phyloP scores from a whole-genome alignment of 2,329 filamentous ascomycete species.

The Colletotrichum sidae region DNA sequence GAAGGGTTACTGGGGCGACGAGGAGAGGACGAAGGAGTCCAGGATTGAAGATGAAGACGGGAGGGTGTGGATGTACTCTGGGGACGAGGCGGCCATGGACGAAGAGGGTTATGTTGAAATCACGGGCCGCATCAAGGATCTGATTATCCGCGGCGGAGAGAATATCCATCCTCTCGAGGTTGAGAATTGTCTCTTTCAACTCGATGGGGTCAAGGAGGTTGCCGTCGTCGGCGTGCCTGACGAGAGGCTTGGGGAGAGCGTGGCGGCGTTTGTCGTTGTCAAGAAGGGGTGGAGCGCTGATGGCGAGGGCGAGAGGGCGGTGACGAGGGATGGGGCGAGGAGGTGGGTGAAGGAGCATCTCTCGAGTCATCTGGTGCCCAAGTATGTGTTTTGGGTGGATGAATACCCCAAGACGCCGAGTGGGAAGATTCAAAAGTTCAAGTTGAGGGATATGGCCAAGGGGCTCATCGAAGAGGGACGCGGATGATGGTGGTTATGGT shows the following conservation, averaged over 20 bases:
- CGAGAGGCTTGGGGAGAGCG: constrained; percentile 84
- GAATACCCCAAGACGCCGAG: constrained; percentile 95
- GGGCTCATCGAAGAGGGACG: constrained; percentile 43
- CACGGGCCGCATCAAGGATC: constrained; percentile 91
- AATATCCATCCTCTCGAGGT: constrained; percentile 96
- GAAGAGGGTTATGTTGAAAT: constrained; percentile 86
- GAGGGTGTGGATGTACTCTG: constrained; percentile 87
- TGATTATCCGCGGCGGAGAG: constrained; percentile 95
- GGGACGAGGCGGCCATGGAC: constrained; percentile 92
- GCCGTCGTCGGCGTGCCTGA: constrained; percentile 89
- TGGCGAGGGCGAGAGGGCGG: constrained; percentile 44
- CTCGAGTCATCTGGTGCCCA: constrained; percentile 83
- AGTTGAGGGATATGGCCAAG: constrained; percentile 75
- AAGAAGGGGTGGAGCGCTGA: constrained; percentile 38
- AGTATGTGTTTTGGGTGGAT: constrained; percentile 87
- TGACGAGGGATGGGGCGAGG: constrained; percentile 71
- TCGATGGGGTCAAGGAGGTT: constrained; percentile 77
- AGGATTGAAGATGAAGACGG: constrained; percentile 58
- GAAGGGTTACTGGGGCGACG: constrained; percentile 90
- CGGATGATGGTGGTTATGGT: background rate
- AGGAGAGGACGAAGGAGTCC: constrained; percentile 75
- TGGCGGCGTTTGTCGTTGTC: constrained; percentile 82
- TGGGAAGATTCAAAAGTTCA: constrained; percentile 97
- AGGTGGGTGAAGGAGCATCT: constrained; percentile 79
- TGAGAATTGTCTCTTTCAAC: constrained; percentile 85